Base-by-base conservation (phyloP, 345 rosid species). In the Citrus cavaleriei region DNA sequence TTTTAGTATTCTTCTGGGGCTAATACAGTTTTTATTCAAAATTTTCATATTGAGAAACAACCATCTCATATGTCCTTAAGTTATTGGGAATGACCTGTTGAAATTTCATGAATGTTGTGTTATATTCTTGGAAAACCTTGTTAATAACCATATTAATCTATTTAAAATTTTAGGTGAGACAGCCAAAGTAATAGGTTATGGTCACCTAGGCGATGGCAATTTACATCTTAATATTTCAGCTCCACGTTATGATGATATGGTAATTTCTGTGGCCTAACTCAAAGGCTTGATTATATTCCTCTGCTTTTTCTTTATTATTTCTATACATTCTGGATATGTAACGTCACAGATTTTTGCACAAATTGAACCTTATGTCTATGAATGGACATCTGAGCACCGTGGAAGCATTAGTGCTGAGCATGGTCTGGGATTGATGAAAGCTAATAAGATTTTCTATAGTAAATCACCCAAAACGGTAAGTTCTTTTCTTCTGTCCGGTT, bases 331-430 rank as follows among this genome's bases (percentile, higher is more conserved):
- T 67, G 37, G 62, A 55, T 70, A 19, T 57, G 54, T 40, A 68
- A 60, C 16, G 40, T 81, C 78, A 78, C 92, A 96, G 99, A 81
- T 94, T 84, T 87, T 94, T 69, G 86, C 90, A 42, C 89, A 88
- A 82, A 87, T 96, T 32, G 98, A 96, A 79, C 99, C 99, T 2
- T 93, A 81, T 77, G 95, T 96, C 59, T 94, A 96, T 51, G 94
- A 94, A 84, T 96, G 98, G 99, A 96, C 98, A 75, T 90, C 98
- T 19, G 86, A 86, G 79, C 93, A 91, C 83, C 86, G 88, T 28
- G 98, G 99, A 68, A 95, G 99, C 82, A 94, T 93, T 83, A 94
- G 99, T 75, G 99, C 99, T 0, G 98, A 96, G 84, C 99, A 96
- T 72, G 99, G 99, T 67, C 80, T 93, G 74, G 99, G 99, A 86